Percentiles rank a stretch among this genome's conserved stretches.
Conservation (phyloP, 2,329 filamentous ascomycete genomes). For the Simplicillium sp. region DNA sequence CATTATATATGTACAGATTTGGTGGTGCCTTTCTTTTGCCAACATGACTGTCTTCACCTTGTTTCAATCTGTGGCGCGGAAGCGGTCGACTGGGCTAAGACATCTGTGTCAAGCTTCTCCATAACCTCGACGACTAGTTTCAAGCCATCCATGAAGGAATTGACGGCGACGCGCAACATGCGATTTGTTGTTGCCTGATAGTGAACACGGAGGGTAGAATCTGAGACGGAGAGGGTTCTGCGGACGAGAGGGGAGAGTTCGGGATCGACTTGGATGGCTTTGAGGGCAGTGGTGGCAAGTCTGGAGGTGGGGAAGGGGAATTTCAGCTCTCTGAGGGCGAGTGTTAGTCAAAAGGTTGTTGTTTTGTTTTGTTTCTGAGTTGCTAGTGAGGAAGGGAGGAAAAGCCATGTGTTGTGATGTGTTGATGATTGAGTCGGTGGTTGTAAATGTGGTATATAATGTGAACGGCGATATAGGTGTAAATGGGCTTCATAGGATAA, state of each 20-base stretch:
- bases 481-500: slow-evolving; percentile 3
- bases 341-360: slow-evolving; percentile 32
- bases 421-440: background rate
- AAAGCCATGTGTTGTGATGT: slow-evolving; percentile 11
- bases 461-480: background rate
- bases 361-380: slow-evolving; percentile 5
- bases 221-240: slow-evolving; percentile 33
- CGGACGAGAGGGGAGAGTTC: slow-evolving; percentile 81
- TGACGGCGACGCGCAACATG: slow-evolving; percentile 92
- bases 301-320: slow-evolving; percentile 75
- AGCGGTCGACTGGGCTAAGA: slow-evolving; percentile 36
- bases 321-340: slow-evolving; percentile 34
- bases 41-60: background rate
- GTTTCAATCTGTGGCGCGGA: slow-evolving; percentile 1
- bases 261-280: slow-evolving; percentile 72
- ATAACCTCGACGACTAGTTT: slow-evolving; percentile 80
- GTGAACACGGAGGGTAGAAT: slow-evolving; percentile 54
- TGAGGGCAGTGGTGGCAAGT: slow-evolving; percentile 66
- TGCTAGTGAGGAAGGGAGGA: slow-evolving; percentile 9
- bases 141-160: slow-evolving; percentile 90
- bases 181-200: slow-evolving; percentile 89
- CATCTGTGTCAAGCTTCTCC: slow-evolving; percentile 81
- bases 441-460: slow-evolving; percentile 6
- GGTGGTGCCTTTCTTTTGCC: background rate
- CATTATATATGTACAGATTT: background rate